These are phyloP conservation scores for Triangularia verruculosa DNA, from an alignment of 2,329 filamentous ascomycete species.

Conservation along the genomic window DNA sequence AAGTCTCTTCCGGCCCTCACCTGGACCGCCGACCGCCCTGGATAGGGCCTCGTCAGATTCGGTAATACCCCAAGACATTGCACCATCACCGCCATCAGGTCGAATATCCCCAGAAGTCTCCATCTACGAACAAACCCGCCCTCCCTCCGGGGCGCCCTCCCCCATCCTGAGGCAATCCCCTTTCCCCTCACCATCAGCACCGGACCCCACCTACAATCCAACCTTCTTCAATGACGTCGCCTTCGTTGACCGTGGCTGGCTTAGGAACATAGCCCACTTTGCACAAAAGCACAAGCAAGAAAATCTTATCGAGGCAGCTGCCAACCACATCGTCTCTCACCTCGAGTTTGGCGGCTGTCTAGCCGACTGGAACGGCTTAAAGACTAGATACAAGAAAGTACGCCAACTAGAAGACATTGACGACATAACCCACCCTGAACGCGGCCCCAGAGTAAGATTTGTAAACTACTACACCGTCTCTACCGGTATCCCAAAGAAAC, in stretches of 20 bases:
- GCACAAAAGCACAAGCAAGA: constrained; percentile 74
- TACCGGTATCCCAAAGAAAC: constrained; percentile 63
- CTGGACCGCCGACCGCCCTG: constrained; percentile 32
- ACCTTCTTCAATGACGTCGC: constrained; percentile 71
- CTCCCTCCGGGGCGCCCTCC: constrained; percentile 26
- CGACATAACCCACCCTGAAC: constrained; percentile 40
- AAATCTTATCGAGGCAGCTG: constrained; percentile 66
- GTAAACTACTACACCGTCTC: constrained; percentile 91
- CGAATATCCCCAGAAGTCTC: constrained; percentile 29
- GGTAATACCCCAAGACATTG: neutral
- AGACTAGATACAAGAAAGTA: constrained; percentile 65
- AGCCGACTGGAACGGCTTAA: constrained; percentile 70
- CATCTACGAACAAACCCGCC: constrained; percentile 26
- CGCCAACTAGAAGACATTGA: constrained; percentile 70
- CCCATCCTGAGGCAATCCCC: constrained; percentile 15
- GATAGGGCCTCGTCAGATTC: constrained; percentile 8
- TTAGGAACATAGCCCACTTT: constrained; percentile 69
- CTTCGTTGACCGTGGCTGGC: constrained; percentile 66
- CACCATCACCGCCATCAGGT: constrained; percentile 12
- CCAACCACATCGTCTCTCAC: constrained; percentile 73
- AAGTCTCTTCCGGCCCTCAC: constrained; percentile 64
- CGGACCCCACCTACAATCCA: constrained; percentile 69
- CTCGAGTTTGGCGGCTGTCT: constrained; percentile 80
- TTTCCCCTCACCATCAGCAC: constrained; percentile 16
- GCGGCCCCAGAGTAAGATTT: constrained; percentile 64